These are phyloP conservation scores for Postia placenta DNA, from an alignment of 768 basidiomycete species.

Conservation along the genomic window DNA sequence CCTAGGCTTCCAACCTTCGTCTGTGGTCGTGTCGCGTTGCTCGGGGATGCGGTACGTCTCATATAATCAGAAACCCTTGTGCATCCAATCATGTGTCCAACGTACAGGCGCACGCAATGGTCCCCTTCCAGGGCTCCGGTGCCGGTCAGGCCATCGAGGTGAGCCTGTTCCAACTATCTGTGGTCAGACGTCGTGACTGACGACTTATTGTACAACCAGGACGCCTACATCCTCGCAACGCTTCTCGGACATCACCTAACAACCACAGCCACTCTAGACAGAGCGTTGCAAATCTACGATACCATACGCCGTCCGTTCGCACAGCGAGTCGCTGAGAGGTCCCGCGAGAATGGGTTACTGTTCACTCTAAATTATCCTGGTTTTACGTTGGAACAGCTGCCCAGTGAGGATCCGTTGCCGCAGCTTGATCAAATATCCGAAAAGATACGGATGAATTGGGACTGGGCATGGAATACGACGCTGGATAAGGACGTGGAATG, in stretches of 20 bases:
- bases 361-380: slow-evolving; percentile 22
- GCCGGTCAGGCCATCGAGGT: slow-evolving; percentile 40
- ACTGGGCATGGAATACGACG: slow-evolving; percentile 55
- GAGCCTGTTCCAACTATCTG: no score
- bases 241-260: slow-evolving; percentile 38
- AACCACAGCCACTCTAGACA: slow-evolving; percentile 12
- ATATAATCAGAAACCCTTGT: neutral
- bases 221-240: slow-evolving; percentile 31
- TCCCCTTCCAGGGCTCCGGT: slow-evolving; percentile 39
- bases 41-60: slow-evolving; percentile 34
- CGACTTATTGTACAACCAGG: slow-evolving; percentile 19
- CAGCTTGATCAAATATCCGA: slow-evolving; percentile 35
- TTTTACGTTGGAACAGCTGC: slow-evolving; percentile 11
- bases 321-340: slow-evolving; percentile 18
- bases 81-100: neutral
- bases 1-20: slow-evolving; percentile 45
- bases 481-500: slow-evolving; percentile 35
- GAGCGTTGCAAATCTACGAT: slow-evolving; percentile 26
- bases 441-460: slow-evolving; percentile 45
- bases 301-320: slow-evolving; percentile 25
- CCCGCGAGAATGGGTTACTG: slow-evolving; percentile 23
- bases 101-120: slow-evolving; percentile 31
- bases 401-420: slow-evolving; percentile 22
- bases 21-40: slow-evolving; percentile 43
- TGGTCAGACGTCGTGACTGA: no score